Evolutionary conservation across 2,329 filamentous ascomycete genomes (phyloP), one percentile per base, ranked within the genome.

Genomic region (Pseudocercospora crystallina): DNA sequence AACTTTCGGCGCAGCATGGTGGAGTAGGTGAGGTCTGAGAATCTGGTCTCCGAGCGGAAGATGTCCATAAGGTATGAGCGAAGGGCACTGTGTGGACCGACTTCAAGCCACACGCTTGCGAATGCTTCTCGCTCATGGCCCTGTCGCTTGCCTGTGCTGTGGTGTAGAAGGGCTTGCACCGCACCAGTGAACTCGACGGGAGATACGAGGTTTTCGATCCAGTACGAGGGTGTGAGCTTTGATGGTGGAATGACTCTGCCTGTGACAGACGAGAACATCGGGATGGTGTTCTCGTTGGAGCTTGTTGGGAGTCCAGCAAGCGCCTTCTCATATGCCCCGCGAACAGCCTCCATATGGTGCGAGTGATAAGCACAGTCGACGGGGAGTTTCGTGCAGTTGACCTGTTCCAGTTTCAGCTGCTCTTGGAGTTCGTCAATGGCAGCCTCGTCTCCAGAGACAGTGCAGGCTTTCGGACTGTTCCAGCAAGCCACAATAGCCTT

Each of bases 281-380:
- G 44, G 10, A 47, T 13, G 5, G 44, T 30, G 9, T 40, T 11
- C 35, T 35, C 33, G 29, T 47, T 47, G 36, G 39, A 29, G 10
- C 17, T 31, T 10, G 44, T 47, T 12, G 44, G 44, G 9, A 39
- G 14, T 3, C 29, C 35, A n/a, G 44, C 44, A 10, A 47, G 35
- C 17, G 44, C 44, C 10, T 13, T 13, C 36, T 47, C 44, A 29
- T 47, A 47, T 12, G 44, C 44, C 38, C 32, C 32, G 11, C 47
- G 33, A 14, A 38, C 40, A 20, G 39, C 40, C 20, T 43, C 33
- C 52, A 63, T 58, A 37, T 76, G 73, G 35, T 69, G 67, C 0
- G 71, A 74, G 46, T 77, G 74, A 38, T 75, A 77, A 0, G 74
- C 74, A 12, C 61, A 67, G 17, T 72, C 67, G 2, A 77, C 71